Base-by-base conservation (phyloP, 2,329 filamentous ascomycete species). In the Aspergillus calidoustus region DNA sequence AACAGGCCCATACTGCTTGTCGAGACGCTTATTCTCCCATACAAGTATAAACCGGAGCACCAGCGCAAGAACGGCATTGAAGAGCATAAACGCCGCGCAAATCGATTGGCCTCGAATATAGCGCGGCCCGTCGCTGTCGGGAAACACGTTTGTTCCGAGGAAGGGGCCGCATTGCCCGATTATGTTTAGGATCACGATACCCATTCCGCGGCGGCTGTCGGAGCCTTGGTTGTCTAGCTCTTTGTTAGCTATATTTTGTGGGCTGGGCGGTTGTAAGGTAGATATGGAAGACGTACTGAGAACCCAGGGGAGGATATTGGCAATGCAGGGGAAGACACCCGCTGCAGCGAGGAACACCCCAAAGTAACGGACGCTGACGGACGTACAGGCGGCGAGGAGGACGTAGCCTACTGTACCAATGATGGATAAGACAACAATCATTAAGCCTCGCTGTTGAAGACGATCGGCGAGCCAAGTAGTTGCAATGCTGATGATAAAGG, bases 231-330 rank as follows among this genome's bases (percentile, higher is more conserved):
- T 91, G 72, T 91, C 87, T 79, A 52, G 15, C 52, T 1, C 1
- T 46, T 4, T 30, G 46, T 58, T 28, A 58, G 51, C 43, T 31
- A n/a, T 3, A n/a, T 38, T 15, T n/a, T 22, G 19, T 19, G 19
- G 19, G 19, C 19, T 19, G 19, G 3, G 44, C 7, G 8, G 7
- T 3, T 15, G 7, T 8, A 17, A 49, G n/a, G 31, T 38, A 19
- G 19, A 38, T 13, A 9, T 31, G 8, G 31, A 49, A 54, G 54
- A 72, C 75, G 63, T 72, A 79, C 78, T 84, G 2, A 89, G 74
- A 1, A 90, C 88, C 74, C 89, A 90, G 0, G 89, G 89, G 41
- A 92, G 83, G 8, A 90, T 88, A 64, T 91, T 90, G 3, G 87
- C 86, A 38, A 92, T 87, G 68, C 84, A 85, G 0, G 89, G 86